Base-by-base conservation (phyloP, 106 monocot species). In the Dendrobium officinale region DNA sequence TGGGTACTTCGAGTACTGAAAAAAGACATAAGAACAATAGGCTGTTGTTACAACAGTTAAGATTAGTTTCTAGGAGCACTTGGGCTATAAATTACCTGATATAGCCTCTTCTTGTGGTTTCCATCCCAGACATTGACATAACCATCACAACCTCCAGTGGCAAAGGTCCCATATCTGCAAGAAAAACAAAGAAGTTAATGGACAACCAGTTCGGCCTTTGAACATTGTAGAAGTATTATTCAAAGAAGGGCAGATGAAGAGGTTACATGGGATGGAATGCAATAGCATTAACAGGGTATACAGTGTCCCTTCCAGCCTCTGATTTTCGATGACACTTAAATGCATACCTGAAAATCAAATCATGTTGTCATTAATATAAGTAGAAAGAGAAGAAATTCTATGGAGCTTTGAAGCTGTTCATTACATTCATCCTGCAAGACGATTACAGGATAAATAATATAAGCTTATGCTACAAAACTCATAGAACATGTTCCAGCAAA, bases 41-140 rank as follows among this genome's bases (percentile, higher is more conserved):
- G 42, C 55, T 9, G 18, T 43, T 74, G 6, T 74, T 20, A 43
- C 1, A 37, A n/a, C 26, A 31, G 70, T 74, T 42, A 74, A 17
- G 40, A 74, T 5, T 42, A 74, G 17, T 43, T 74, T 51, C 26
- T 47, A 5, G 77, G 48, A 42, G 26, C 51, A 43, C 18, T 48
- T 20, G 47, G 44, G 9, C 44, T 54, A 47, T 29, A 29, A 24
- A 51, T 54, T 88, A 92, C 97, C 97, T 98, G 97, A 83, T 92
- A 98, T 72, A 98, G 81, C 84, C 97, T 85, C 78, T 98, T 98
- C 87, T 98, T 98, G 64, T 98, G 95, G 82, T 86, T 95, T 15
- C 97, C 97, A 87, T 98, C 97, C 97, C 97, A 98, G 22, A 98
- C 94, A 84, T 98, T 98, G 13, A 98, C 97, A 86, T 77, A 94